Percentiles rank a stretch among this genome's conserved stretches.
Conservation (phyloP, 208 protist species). For the Perkinsela sp. region DNA sequence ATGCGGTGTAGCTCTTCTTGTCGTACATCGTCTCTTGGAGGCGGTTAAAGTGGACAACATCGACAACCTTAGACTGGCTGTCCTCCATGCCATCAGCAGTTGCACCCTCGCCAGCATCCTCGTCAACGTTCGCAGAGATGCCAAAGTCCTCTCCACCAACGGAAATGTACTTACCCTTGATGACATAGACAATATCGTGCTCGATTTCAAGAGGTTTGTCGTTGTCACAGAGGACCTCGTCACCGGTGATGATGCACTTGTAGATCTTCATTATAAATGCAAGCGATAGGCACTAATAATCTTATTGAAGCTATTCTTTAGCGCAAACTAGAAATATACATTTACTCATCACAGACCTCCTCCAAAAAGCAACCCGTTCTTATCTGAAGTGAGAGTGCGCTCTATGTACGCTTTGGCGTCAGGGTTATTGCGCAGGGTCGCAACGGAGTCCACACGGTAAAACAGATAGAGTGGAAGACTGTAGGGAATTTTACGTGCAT, state of each 20-base stretch:
- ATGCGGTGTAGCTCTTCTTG: conserved; percentile 64
- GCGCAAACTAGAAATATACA: conserved; percentile 1
- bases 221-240: conserved; percentile 67
- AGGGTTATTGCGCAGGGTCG: conserved; percentile 12
- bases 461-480: conserved; percentile 53
- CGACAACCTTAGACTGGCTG: conserved; percentile 36
- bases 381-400: not conserved
- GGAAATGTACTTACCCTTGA: conserved; percentile 50
- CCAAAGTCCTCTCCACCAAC: conserved; percentile 58
- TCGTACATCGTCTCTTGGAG: conserved; percentile 68
- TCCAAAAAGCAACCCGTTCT: not conserved
- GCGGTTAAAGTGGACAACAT: conserved; percentile 60
- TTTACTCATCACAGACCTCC: not conserved
- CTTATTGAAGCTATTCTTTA: too few relatives aligned
- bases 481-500: conserved; percentile 44
- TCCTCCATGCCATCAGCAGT: conserved; percentile 36
- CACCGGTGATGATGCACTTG: conserved; percentile 43
- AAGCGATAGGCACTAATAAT: too few relatives aligned
- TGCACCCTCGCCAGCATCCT: conserved; percentile 45
- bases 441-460: conserved; percentile 30
- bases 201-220: conserved; percentile 35
- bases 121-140: conserved; percentile 61
- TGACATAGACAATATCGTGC: conserved; percentile 40
- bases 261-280: conserved; percentile 75
- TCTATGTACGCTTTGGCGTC: conserved; percentile 8